Conservation (phyloP, 176 grass and related monocot genomes). For the Oryza longistaminata region DNA sequence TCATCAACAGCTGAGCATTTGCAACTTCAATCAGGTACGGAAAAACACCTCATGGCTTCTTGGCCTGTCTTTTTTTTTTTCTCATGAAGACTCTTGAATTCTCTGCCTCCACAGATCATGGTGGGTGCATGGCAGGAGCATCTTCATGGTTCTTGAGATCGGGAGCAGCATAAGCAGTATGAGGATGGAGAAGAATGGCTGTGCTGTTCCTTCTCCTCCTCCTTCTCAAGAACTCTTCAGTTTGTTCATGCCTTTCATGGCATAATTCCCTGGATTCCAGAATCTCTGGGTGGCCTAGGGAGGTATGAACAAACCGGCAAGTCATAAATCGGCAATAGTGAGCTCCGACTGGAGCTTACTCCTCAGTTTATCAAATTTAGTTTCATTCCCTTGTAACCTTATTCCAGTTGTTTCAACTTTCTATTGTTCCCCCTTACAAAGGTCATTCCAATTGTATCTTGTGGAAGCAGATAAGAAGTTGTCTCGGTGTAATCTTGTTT, state of each 20-base stretch:
- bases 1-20: slow-evolving; percentile 6
- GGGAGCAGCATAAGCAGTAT: not conserved
- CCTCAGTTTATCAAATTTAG: slow-evolving; percentile 22
- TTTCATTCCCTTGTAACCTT: not conserved
- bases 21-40: slow-evolving; percentile 5
- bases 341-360: slow-evolving; percentile 39
- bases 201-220: slow-evolving; percentile 19
- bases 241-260: slow-evolving; percentile 37
- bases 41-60: not conserved
- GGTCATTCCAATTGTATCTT: slow-evolving; percentile 15
- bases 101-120: slow-evolving; percentile 32
- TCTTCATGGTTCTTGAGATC: slow-evolving; percentile 39
- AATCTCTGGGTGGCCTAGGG: slow-evolving; percentile 19
- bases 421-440: not conserved
- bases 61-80: not conserved
- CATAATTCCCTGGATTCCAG: slow-evolving; percentile 26
- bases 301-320: slow-evolving; percentile 39
- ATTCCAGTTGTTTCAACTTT: not conserved
- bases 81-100: not conserved
- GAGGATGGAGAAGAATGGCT: slow-evolving; percentile 32
- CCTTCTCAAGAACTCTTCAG: slow-evolving; percentile 29
- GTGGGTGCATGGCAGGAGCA: slow-evolving; percentile 31
- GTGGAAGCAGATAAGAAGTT: not conserved
- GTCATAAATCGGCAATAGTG: slow-evolving; percentile 46
- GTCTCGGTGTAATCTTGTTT: slow-evolving; percentile 7